Conservation (phyloP, 2,329 filamentous ascomycete genomes). For the Alternaria rosae region DNA sequence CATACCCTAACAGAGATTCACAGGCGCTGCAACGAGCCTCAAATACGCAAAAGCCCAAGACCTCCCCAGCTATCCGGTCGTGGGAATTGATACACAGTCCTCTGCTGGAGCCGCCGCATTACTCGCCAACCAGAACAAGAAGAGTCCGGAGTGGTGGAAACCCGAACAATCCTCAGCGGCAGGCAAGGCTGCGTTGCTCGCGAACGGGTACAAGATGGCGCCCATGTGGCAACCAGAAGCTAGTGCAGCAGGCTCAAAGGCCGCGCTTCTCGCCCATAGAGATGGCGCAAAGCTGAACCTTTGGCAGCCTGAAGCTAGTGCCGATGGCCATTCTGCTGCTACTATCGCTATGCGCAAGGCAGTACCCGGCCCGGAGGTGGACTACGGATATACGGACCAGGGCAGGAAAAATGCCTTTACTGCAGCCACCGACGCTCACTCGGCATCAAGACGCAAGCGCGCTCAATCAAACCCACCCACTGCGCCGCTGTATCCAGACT, state of each 20-base stretch:
- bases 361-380: slow-evolving; percentile 54
- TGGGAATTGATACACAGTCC: slow-evolving; percentile 63
- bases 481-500: slow-evolving; percentile 61
- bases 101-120: slow-evolving; percentile 78
- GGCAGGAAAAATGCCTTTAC: slow-evolving; percentile 71
- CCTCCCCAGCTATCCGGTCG: slow-evolving; percentile 76
- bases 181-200: slow-evolving; percentile 65
- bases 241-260: slow-evolving; percentile 74
- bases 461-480: slow-evolving; percentile 66
- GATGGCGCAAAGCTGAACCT: slow-evolving; percentile 61
- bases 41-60: slow-evolving; percentile 76
- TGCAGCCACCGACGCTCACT: slow-evolving; percentile 81
- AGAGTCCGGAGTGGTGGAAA: slow-evolving; percentile 70
- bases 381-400: slow-evolving; percentile 58
- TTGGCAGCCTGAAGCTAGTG: slow-evolving; percentile 59
- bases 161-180: slow-evolving; percentile 66
- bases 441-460: slow-evolving; percentile 62
- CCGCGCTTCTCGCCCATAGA: slow-evolving; percentile 71
- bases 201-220: slow-evolving; percentile 67
- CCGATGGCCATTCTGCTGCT: slow-evolving; percentile 72
- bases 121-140: slow-evolving; percentile 75
- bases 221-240: slow-evolving; percentile 70
- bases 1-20: slow-evolving; percentile 20
- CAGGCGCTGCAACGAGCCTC: slow-evolving; percentile 68
- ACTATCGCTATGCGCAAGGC: slow-evolving; percentile 69